Evolutionary conservation across 352 stramenopile genomes (phyloP).

Genomic region (Phytopythium helicoides): DNA sequence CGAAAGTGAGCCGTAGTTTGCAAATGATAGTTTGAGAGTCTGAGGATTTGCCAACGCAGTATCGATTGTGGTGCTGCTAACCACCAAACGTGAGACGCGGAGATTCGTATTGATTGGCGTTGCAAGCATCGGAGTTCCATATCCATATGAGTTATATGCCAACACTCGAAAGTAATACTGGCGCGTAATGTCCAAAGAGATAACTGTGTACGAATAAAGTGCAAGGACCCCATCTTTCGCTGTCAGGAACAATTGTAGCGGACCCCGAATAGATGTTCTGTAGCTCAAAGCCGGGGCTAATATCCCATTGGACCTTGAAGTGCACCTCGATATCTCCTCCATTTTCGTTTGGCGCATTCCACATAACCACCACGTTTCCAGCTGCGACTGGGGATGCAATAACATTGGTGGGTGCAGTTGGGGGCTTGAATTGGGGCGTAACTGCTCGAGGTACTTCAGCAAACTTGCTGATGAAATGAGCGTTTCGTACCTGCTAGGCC

Average conservation of each 20-base stretch:
- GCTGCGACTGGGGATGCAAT: conserved; percentile 35
- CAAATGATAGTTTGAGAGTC: conserved; percentile 57
- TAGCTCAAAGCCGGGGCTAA: conserved; percentile 76
- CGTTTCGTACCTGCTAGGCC: conserved; percentile 34
- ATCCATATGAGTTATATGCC: conserved; percentile 78
- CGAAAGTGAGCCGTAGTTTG: conserved; percentile 33
- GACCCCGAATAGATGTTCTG: conserved; percentile 61
- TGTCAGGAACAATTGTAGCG: conserved; percentile 22
- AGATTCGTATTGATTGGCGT: conserved; percentile 43
- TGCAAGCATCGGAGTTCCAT: conserved; percentile 50
- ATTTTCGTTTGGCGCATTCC: conserved; percentile 58
- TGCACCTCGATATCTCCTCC: conserved; percentile 81
- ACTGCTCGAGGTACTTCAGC: conserved; percentile 13
- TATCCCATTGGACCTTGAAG: conserved; percentile 94
- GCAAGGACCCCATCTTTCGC: not conserved
- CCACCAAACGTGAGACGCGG: conserved; percentile 45
- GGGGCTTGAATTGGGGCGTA: conserved; percentile 23
- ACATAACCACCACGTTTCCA: conserved; percentile 59
- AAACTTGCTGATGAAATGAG: conserved; percentile 29
- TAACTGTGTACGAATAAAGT: conserved; percentile 37
- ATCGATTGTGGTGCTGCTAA: conserved; percentile 27
- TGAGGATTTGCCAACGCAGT: conserved; percentile 28
- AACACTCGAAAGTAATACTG: conserved; percentile 82
- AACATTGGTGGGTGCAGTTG: conserved; percentile 24
- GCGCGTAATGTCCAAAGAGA: conserved; percentile 32